Conservation (phyloP, 2,329 filamentous ascomycete genomes). For the Colletotrichum ledebouriae region DNA sequence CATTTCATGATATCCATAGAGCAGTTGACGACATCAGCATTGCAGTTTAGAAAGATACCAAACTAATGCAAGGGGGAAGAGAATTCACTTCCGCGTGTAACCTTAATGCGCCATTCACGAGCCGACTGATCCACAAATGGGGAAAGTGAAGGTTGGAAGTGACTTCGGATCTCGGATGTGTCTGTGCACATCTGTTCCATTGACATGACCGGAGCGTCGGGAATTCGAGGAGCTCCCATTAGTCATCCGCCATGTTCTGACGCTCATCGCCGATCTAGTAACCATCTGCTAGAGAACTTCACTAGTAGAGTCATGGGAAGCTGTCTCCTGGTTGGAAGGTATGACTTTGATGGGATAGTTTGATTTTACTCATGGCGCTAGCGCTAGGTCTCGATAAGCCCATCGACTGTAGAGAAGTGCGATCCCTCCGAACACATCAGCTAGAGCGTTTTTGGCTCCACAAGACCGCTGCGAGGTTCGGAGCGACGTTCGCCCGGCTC, state of each 20-base stretch:
- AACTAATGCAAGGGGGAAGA: slow-evolving; percentile 29
- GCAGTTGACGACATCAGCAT: slow-evolving; percentile 8
- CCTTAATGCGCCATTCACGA: slow-evolving; percentile 25
- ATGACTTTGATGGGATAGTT: too few species aligned
- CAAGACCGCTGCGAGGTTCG: too few species aligned
- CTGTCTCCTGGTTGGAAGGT: too few species aligned
- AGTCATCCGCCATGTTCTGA: neutral
- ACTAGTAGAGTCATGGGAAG: too few species aligned
- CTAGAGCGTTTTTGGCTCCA: too few species aligned
- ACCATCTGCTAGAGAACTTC: too few species aligned
- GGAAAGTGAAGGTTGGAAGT: slow-evolving; percentile 32
- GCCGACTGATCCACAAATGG: slow-evolving; percentile 26
- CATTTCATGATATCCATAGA: slow-evolving; percentile 29
- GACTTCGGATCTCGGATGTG: slow-evolving; percentile 25
- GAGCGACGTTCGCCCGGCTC: too few species aligned
- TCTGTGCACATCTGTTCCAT: neutral
- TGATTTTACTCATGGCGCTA: too few species aligned
- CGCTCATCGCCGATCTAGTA: neutral
- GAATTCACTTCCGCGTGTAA: slow-evolving; percentile 17
- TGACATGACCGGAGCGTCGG: neutral
- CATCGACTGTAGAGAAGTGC: too few species aligned
- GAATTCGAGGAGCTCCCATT: neutral
- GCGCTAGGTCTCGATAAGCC: too few species aligned
- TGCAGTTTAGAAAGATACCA: slow-evolving; percentile 17
- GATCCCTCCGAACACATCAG: too few species aligned